Evolutionary conservation across 257 asterid genomes (phyloP), one percentile per base, ranked within the genome.

Genomic region (Rauvolfia tetraphylla): DNA sequence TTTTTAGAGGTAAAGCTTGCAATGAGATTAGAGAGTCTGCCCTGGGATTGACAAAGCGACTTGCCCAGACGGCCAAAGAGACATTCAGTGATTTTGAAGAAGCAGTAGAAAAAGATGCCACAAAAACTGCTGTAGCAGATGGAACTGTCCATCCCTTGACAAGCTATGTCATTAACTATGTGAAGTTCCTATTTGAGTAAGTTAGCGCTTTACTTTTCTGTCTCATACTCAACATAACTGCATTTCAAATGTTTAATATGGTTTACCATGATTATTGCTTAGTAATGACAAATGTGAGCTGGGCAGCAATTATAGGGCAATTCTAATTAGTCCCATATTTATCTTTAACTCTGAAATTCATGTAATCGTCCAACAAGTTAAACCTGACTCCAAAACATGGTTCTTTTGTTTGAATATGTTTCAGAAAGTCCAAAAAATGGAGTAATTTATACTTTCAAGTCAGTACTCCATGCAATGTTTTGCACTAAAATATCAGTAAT

Each of bases 111-210:
- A 95, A 95, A 83, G 99, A 95, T 89, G 98, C 99, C 27, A 95
- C 99, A 46, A 95, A 93, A 93, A 93, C 97, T 83, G 94, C 97
- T 13, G 97, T 95, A 57, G 87, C 96, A 76, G 99, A 95, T 88
- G 99, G 99, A 81, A 93, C 98, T 71, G 99, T 95, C 74, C 98
- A 93, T 85, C 98, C 99, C 59, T 83, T 95, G 88, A 95, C 99
- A 70, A 95, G 99, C 90, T 95, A 93, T 82, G 99, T 95, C 82
- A 95, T 95, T 80, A 93, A 93, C 88, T 95, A 95, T 74, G 99
- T 95, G 84, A 95, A 95, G 80, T 95, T 95, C 88, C 85, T 95
- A 81, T 93, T 95, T 79, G 99, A 95, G 98, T 95, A 91, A 89
- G 99, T 88, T 67, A 63, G 23, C 76, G 5, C 9, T 62, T 41